A percentile compares a stretch with the other conserved stretches of the same genome.
Conservation (phyloP, 306 rosid genomes). For the Trichosanthes truncata region DNA sequence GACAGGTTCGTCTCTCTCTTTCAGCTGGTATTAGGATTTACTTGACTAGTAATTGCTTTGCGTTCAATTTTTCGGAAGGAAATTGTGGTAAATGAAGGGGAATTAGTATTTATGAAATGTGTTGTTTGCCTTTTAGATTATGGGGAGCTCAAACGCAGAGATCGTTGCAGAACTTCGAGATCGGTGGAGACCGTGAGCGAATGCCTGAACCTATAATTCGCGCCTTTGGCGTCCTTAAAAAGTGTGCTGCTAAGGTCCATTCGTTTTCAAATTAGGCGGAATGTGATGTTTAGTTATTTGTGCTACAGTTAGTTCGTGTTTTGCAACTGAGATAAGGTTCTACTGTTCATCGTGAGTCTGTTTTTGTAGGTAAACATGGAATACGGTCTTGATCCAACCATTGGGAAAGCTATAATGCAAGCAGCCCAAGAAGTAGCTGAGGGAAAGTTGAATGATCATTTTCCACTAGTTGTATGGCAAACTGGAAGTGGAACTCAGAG, state of each 20-base stretch:
- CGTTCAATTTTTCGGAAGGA: neutral
- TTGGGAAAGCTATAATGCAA: slow-evolving; percentile 82
- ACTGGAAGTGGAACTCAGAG: slow-evolving; percentile 99
- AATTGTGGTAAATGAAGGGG: neutral
- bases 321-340: neutral
- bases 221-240: slow-evolving; percentile 83
- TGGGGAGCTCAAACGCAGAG: slow-evolving; percentile 99
- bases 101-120: neutral
- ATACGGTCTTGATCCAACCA: slow-evolving; percentile 75
- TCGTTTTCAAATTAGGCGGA: neutral
- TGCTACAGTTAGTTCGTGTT: neutral
- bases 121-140: slow-evolving; percentile 29
- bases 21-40: neutral
- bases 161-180: slow-evolving; percentile 87
- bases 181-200: slow-evolving; percentile 92
- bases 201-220: slow-evolving; percentile 97
- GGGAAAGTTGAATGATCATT: slow-evolving; percentile 88
- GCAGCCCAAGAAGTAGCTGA: slow-evolving; percentile 98
- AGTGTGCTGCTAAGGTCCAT: slow-evolving; percentile 79
- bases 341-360: neutral
- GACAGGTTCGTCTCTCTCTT: slow-evolving; percentile 48
- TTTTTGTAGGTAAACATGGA: slow-evolving; percentile 71
- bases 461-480: slow-evolving; percentile 98
- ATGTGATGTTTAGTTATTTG: neutral
- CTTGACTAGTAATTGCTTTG: neutral